Conservation (phyloP, 176 grass and related monocot genomes). For the Chrysopogon serrulatus region DNA sequence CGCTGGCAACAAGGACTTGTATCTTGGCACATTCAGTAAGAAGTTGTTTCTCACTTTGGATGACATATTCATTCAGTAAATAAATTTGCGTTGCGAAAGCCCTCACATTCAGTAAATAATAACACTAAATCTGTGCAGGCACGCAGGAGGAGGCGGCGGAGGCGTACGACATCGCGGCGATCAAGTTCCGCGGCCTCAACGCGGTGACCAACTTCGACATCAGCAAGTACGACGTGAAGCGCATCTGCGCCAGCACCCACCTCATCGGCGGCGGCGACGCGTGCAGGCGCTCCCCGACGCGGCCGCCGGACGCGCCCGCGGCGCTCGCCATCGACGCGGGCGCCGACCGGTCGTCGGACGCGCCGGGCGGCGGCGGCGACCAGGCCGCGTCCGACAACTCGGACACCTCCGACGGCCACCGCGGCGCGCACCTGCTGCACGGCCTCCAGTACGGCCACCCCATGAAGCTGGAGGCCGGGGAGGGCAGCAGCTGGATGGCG, state of each 20-base stretch:
- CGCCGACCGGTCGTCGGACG: not conserved
- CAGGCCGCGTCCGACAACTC: constrained; percentile 33
- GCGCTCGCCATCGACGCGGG: not conserved
- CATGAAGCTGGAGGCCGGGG: constrained; percentile 61
- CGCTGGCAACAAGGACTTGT: constrained; percentile 94
- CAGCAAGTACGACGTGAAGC: constrained; percentile 87
- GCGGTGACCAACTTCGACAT: constrained; percentile 98
- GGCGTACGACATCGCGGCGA: constrained; percentile 93
- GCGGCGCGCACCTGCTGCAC: constrained; percentile 43
- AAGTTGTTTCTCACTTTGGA: no score
- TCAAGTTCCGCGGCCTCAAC: constrained; percentile 93
- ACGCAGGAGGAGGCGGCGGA: constrained; percentile 98
- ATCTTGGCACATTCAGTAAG: constrained; percentile 97
- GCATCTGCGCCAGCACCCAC: constrained; percentile 78
- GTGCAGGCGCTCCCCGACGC: constrained; percentile 46
- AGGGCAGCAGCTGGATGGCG: constrained; percentile 47
- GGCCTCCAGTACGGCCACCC: constrained; percentile 36
- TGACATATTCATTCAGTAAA: no score
- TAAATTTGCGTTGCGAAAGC: no score
- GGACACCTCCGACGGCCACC: constrained; percentile 24
- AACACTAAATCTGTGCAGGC: constrained; percentile 25
- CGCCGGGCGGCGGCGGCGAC: not conserved
- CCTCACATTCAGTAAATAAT: no score
- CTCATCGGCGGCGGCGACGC: constrained; percentile 64
- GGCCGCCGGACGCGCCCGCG: not conserved